Conservation (phyloP, 805 yeast genomes). For the Dipodascus geniculatus region DNA sequence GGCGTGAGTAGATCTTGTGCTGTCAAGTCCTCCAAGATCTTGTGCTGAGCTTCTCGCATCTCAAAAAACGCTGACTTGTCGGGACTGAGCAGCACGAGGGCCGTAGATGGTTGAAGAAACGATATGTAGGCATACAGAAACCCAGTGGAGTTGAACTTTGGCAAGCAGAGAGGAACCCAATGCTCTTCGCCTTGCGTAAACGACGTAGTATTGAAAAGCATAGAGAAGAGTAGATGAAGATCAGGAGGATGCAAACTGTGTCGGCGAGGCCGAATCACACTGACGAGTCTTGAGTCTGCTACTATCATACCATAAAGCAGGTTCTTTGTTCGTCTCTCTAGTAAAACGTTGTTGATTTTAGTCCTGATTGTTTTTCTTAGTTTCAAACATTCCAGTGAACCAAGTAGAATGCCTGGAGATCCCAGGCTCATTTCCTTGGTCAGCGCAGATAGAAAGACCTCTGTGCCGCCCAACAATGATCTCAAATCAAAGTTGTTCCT, state of each 20-base stretch:
- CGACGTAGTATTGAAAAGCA: constrained; percentile 50
- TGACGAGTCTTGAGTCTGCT: constrained; percentile 51
- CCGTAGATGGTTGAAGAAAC: constrained; percentile 33
- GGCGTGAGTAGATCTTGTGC: constrained; percentile 28
- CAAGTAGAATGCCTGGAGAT: constrained; percentile 49
- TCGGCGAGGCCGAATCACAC: constrained; percentile 61
- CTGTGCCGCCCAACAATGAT: constrained; percentile 62
- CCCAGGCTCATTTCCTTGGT: constrained; percentile 40
- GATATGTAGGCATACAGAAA: constrained; percentile 74
- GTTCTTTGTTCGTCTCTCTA: constrained; percentile 38
- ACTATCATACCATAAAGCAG: constrained; percentile 68
- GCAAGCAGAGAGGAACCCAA: constrained; percentile 91
- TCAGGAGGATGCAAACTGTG: constrained; percentile 79
- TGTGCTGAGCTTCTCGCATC: constrained; percentile 48
- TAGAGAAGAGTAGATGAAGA: constrained; percentile 57
- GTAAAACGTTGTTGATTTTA: constrained; percentile 43
- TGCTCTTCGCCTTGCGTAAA: constrained; percentile 49
- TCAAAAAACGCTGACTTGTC: constrained; percentile 72
- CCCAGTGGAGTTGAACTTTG: constrained; percentile 80
- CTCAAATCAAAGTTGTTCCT: constrained; percentile 77
- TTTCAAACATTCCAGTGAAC: constrained; percentile 53
- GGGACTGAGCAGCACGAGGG: constrained; percentile 45
- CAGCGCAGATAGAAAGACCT: constrained; percentile 58
- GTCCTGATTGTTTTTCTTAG: constrained; percentile 47
- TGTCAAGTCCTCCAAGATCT: constrained; percentile 35